Evolutionary conservation across 345 rosid species (phyloP).

Genomic region (Populus tremula): DNA sequence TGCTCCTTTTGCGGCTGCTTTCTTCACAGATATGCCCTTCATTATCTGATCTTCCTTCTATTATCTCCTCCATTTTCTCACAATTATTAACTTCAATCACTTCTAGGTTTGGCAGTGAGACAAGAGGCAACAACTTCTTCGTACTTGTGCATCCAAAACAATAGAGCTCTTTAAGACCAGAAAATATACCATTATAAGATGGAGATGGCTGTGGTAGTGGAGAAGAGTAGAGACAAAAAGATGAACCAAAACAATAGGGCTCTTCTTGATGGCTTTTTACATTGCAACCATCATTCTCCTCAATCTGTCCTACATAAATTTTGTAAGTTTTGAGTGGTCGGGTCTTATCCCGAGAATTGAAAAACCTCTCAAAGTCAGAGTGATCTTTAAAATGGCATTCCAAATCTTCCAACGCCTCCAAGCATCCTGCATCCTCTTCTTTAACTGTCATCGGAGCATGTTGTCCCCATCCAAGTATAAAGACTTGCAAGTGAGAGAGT

Average conservation of each 20-base stretch:
- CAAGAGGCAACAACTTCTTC: too few species aligned
- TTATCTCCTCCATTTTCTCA: slow-evolving; percentile 19
- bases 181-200: neutral
- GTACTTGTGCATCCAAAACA: too few species aligned
- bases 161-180: rapidly evolving
- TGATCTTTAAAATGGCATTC: neutral
- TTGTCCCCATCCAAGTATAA: neutral
- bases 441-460: neutral
- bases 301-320: neutral
- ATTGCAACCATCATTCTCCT: neutral
- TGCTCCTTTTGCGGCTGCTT: too few species aligned
- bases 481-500: neutral
- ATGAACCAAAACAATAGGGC: too few species aligned
- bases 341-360: neutral
- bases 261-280: too few species aligned
- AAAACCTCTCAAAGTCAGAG: neutral
- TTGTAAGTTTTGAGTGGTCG: too few species aligned
- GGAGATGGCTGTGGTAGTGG: too few species aligned
- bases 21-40: too few species aligned
- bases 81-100: neutral
- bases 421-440: slow-evolving; percentile 7
- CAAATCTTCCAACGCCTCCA: slow-evolving; percentile 2
- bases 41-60: neutral
- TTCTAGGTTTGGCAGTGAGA: neutral
- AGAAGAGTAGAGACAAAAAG: too few species aligned